phyloP scores from a whole-genome alignment of 2,329 filamentous ascomycete species.

The Penicillium sp. region DNA sequence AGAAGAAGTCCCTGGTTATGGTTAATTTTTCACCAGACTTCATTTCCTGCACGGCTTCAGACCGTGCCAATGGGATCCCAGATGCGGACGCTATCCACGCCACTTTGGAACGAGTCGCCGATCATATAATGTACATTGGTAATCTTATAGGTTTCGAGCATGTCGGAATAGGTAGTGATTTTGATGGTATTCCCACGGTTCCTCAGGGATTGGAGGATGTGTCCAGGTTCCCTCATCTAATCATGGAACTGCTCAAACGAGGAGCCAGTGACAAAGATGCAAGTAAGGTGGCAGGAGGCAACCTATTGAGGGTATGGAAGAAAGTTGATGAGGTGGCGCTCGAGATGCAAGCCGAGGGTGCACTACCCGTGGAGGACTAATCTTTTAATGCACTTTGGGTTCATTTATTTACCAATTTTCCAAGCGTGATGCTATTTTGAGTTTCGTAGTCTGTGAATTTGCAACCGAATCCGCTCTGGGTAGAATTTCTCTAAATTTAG shows the following conservation, averaged over 20 bases:
- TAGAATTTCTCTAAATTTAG: not conserved
- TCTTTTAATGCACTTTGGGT: constrained; percentile 4
- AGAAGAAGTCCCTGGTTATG: constrained; percentile 76
- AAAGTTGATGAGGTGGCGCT: constrained; percentile 71
- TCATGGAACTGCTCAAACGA: constrained; percentile 69
- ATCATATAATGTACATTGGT: constrained; percentile 81
- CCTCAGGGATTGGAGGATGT: constrained; percentile 81
- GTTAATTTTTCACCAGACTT: constrained; percentile 85
- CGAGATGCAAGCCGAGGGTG: constrained; percentile 60
- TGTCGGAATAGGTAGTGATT: constrained; percentile 86
- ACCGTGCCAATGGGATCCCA: constrained; percentile 63
- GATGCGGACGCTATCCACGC: constrained; percentile 65
- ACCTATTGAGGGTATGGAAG: constrained; percentile 79
- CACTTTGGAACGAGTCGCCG: constrained; percentile 72
- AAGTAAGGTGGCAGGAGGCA: constrained; percentile 72
- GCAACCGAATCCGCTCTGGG: not conserved
- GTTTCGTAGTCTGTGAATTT: not conserved
- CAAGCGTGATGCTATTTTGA: not conserved
- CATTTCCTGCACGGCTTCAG: constrained; percentile 67
- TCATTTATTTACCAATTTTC: not conserved
- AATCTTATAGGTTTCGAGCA: constrained; percentile 79
- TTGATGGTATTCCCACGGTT: constrained; percentile 64
- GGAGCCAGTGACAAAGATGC: constrained; percentile 74
- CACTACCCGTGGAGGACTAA: constrained; percentile 45
- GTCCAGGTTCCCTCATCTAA: constrained; percentile 73